A percentile compares a stretch with the other conserved stretches of the same genome.
These are phyloP conservation scores for Leptomonas pyrrhocoris DNA, from an alignment of 208 protist species.

Conservation along the genomic window DNA sequence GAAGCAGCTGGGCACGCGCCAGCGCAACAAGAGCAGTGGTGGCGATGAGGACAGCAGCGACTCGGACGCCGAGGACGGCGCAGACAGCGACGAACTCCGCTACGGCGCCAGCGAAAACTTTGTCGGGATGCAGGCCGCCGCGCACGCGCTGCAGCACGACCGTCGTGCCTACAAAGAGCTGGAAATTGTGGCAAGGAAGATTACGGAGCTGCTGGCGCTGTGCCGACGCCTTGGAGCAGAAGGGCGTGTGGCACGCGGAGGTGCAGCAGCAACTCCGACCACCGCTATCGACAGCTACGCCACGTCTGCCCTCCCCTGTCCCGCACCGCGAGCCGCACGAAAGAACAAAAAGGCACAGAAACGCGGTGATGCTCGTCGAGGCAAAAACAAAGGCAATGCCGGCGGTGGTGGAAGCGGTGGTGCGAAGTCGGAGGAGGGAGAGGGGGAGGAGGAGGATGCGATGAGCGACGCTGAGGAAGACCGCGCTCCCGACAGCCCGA, in stretches of 20 bases:
- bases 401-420: background rate
- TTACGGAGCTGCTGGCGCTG: constrained; percentile 56
- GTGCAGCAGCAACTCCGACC: background rate
- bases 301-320: constrained; percentile 20
- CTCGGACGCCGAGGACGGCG: constrained; percentile 16
- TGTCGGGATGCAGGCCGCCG: constrained; percentile 72
- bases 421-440: constrained; percentile 4
- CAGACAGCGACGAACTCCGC: constrained; percentile 29
- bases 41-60: no score
- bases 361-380: constrained; percentile 4
- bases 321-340: constrained; percentile 7
- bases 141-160: constrained; percentile 53
- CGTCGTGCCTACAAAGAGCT: constrained; percentile 62
- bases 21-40: background rate
- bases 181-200: constrained; percentile 64
- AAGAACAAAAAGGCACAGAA: constrained; percentile 30
- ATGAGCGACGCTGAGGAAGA: constrained; percentile 22
- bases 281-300: background rate
- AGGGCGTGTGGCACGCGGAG: constrained; percentile 10
- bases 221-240: constrained; percentile 42
- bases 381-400: background rate
- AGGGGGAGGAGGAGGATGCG: constrained; percentile 8
- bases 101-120: constrained; percentile 71
- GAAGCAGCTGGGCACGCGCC: constrained; percentile 9
- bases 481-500: constrained; percentile 29